phyloP scores from a whole-genome alignment of 805 yeast species.

The Lipomyces starkeyi region DNA sequence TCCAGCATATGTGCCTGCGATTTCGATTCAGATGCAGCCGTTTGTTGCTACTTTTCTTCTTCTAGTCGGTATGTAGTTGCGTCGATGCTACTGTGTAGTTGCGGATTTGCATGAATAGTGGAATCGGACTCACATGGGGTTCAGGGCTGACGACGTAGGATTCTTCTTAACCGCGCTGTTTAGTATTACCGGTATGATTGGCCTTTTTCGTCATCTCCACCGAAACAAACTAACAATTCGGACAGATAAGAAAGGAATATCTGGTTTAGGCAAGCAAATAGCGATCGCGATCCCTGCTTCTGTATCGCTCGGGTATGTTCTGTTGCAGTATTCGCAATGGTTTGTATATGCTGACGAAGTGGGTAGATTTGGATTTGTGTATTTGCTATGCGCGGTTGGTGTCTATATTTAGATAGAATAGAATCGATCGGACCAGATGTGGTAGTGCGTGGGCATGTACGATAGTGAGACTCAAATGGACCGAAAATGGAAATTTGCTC shows the following conservation, averaged over 20 bases:
- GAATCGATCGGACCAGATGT: neutral
- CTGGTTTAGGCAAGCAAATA: constrained; percentile 27
- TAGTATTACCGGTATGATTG: constrained; percentile 27
- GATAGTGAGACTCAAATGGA: neutral
- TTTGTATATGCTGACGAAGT: neutral
- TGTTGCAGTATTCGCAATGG: neutral
- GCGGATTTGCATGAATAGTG: neutral
- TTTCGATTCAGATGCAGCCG: constrained; percentile 25
- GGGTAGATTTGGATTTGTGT: constrained; percentile 39
- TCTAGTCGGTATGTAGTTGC: constrained; percentile 19
- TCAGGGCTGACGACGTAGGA: constrained; percentile 13
- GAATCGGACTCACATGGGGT: neutral
- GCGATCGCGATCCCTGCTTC: constrained; percentile 33
- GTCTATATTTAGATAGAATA: constrained; percentile 36
- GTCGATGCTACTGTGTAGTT: neutral
- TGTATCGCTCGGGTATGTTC: constrained; percentile 30
- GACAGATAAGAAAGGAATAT: constrained; percentile 28
- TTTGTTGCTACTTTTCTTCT: constrained; percentile 20
- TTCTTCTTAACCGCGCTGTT: constrained; percentile 26
- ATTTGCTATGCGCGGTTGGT: constrained; percentile 40
- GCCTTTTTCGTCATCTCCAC: neutral
- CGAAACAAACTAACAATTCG: neutral
- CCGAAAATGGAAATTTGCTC: neutral
- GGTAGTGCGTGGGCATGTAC: neutral
- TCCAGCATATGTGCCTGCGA: constrained; percentile 26